A percentile compares a stretch with the other conserved stretches of the same genome.
These are phyloP conservation scores for Tieghemiomyces parasiticus DNA, from an alignment of 192 early-diverging fungal species.

Conservation along the genomic window DNA sequence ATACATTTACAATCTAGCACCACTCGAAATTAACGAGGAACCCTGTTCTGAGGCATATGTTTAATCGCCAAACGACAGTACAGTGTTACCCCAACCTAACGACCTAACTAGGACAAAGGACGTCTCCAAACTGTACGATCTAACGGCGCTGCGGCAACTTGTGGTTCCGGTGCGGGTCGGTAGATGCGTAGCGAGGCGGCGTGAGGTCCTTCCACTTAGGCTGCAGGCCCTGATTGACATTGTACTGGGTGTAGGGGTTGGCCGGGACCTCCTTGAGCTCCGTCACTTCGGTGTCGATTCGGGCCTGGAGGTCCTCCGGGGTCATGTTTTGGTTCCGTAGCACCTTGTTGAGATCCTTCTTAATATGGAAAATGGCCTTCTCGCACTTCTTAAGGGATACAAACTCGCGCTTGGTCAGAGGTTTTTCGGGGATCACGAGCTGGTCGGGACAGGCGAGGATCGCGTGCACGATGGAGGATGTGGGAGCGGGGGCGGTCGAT, in stretches of 20 bases:
- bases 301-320: slow-evolving; percentile 1
- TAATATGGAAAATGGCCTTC: neutral
- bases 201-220: too few species aligned
- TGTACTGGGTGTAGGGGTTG: neutral
- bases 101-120: too few species aligned
- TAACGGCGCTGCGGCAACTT: too few species aligned
- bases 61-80: too few species aligned
- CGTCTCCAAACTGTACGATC: too few species aligned
- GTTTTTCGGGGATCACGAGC: slow-evolving; percentile 1
- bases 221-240: too few species aligned
- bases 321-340: slow-evolving; percentile 7
- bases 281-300: neutral
- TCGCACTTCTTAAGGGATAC: neutral
- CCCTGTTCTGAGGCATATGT: too few species aligned
- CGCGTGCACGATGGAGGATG: neutral
- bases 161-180: too few species aligned
- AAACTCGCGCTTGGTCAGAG: slow-evolving; percentile 5
- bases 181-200: too few species aligned
- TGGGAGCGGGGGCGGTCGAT: neutral
- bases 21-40: too few species aligned
- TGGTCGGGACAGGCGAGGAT: slow-evolving; percentile 5
- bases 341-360: slow-evolving; percentile 2
- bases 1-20: too few species aligned
- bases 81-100: too few species aligned
- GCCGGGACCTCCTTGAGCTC: neutral